Evolutionary conservation across 805 yeast genomes (phyloP), one percentile per base, ranked within the genome.

Genomic region (Monosporozyma unispora): DNA sequence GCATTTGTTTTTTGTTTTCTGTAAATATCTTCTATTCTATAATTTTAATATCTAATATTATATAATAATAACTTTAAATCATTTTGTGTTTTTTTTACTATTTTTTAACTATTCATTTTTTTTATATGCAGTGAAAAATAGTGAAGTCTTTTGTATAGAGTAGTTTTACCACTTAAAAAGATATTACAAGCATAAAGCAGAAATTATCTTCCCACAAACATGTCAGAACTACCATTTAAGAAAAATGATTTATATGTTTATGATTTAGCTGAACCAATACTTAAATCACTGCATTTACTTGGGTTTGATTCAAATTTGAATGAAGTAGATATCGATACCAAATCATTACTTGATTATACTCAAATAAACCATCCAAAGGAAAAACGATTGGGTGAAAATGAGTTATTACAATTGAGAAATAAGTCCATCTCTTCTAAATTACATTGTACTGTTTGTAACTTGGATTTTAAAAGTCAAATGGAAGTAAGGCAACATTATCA

Each of bases 231-330:
- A 27, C 19, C 19, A 22, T 45, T 57, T 2, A 63, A 58, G 50
- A 62, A 54, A 41, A 63, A 64, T 43, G 78, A 77, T 42, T 61
- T 76, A 8, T 82, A 80, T 56, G 63, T 81, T 4, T 82, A 73
- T 58, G 71, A 71, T 42, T 59, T 81, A 14, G 58, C 75, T 2
- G 55, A 61, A 1, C 56, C 62, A 1, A 58, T 82, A 2, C 47
- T 76, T 12, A 54, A 69, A 25, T 74, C 82, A 0, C 62, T 84
- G 47, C 70, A 76, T 54, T 59, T 82, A 54, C 63, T 81, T 60
- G 72, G 73, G 54, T 82, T 82, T 61, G 85, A 81, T 57, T 68
- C 77, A 1, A 74, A 79, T 0, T 62, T 72, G 6, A 70, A 70
- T 50, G 71, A 67, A 53, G 63, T 64, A 39, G 47, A 50, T 7